A percentile compares a stretch with the other conserved stretches of the same genome.
phyloP scores from a whole-genome alignment of 164 flowering plant genomes.

The Euptelea pleiosperma region DNA sequence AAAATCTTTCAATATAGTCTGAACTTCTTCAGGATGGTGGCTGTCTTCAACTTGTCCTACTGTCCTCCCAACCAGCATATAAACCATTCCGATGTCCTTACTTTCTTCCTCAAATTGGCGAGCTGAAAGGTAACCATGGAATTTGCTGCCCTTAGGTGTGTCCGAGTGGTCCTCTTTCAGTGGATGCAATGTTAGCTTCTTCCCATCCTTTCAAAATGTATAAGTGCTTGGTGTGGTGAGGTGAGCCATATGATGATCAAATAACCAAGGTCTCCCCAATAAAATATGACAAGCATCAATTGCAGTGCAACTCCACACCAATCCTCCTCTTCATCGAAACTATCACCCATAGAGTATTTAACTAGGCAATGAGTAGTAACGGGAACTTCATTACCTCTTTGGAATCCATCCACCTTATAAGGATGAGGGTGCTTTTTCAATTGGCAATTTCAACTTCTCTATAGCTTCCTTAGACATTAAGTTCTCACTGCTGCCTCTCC shows the following conservation, averaged over 20 bases:
- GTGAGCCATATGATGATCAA: neutral
- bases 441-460: conserved; percentile 7
- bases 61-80: neutral
- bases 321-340: neutral
- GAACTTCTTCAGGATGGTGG: too few relatives aligned
- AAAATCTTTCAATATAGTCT: conserved; percentile 2
- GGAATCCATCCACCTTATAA: conserved; percentile 7
- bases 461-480: neutral
- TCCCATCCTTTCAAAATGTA: neutral
- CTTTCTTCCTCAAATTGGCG: neutral
- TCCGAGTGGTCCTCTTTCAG: neutral
- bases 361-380: neutral
- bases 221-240: neutral
- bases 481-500: conserved; percentile 1
- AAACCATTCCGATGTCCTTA: neutral
- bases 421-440: neutral
- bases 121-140: neutral
- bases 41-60: neutral
- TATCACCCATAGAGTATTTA: neutral
- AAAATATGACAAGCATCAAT: conserved; percentile 3
- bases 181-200: neutral
- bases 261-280: neutral
- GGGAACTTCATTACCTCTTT: neutral
- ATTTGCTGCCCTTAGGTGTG: neutral
- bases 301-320: neutral